These are phyloP conservation scores for Capronia epimyces DNA, from an alignment of 2,329 filamentous ascomycete species.

Conservation along the genomic window DNA sequence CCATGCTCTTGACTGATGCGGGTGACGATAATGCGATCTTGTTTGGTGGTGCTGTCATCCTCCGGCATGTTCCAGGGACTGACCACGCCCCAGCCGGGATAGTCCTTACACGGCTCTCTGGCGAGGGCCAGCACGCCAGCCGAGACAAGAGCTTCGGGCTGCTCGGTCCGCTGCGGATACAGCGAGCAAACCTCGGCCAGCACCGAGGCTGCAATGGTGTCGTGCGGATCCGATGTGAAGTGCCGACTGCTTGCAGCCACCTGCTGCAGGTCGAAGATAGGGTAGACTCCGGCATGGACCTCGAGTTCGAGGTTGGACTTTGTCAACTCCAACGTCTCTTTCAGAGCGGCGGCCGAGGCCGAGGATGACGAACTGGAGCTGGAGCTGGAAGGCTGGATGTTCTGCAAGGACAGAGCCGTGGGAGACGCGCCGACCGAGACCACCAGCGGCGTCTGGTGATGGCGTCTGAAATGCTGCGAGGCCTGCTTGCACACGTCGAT, in stretches of 20 bases:
- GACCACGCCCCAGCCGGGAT: constrained; percentile 66
- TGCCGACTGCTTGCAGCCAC: constrained; percentile 62
- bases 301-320: constrained; percentile 51
- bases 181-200: constrained; percentile 66
- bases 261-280: constrained; percentile 72
- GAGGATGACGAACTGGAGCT: constrained; percentile 11
- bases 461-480: constrained; percentile 26
- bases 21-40: constrained; percentile 60
- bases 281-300: constrained; percentile 71
- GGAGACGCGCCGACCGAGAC: constrained; percentile 73
- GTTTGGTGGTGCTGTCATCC: constrained; percentile 37
- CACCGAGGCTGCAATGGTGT: constrained; percentile 61
- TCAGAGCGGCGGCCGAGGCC: constrained; percentile 22
- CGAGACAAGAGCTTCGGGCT: constrained; percentile 62
- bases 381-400: constrained; percentile 42
- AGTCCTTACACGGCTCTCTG: constrained; percentile 65
- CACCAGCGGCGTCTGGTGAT: constrained; percentile 38
- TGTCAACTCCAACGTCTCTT: constrained; percentile 22
- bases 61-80: constrained; percentile 50
- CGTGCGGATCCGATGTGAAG: constrained; percentile 31
- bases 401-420: constrained; percentile 62
- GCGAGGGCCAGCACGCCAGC: constrained; percentile 66
- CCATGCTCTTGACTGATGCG: constrained; percentile 75
- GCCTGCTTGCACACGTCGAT: constrained; percentile 45
- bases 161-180: constrained; percentile 51